Base-by-base conservation (phyloP, 2,329 filamentous ascomycete genomes). In the Scleromitrula shiraiana region DNA sequence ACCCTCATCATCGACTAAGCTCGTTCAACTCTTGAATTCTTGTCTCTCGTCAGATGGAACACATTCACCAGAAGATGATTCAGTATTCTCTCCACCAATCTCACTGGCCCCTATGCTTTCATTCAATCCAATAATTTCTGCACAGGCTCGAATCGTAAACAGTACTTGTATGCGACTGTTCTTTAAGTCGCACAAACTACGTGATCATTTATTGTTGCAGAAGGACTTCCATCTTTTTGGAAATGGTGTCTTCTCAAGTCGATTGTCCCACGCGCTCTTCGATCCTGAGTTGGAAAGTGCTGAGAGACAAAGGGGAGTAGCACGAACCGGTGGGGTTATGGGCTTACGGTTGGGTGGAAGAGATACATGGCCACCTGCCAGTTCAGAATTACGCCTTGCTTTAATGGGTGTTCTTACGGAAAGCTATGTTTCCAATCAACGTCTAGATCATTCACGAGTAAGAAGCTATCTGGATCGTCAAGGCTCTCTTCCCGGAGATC, bases 331-430 rank as follows among this genome's bases (percentile, higher is more conserved):
- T 41, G 77, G 82, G 50, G 70, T 78, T 12, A 91, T 95, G 73
- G 91, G 93, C 1, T 72, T 97, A 33, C 83, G 89, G 33, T 72
- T 97, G 0, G 85, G 85, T n/a, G 80, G 78, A 2, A 78, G 88
- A 58, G 81, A 87, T 47, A 87, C 76, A 26, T 97, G 93, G 93
- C 93, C 93, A 22, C 93, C 93, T 4, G 89, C 89, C 20, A 94
- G 87, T 64, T 96, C 90, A 0, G 93, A 97, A 64, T 70, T 98
- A n/a, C 80, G 89, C 8, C 73, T 97, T 5, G 88, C 88, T 0
- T 72, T 98, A 15, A 94, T 90, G 76, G 89, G 88, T 0, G 77
- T 97, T 1, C 70, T 97, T 6, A 76, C 77, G 2, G 90, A 96
- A 54, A 87, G 80, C 54, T 88, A 88, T 56, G 66, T 68, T 22